Evolutionary conservation across 1,284 basidiomycete species (phyloP).

Genomic region (Heliocybe sulcata): DNA sequence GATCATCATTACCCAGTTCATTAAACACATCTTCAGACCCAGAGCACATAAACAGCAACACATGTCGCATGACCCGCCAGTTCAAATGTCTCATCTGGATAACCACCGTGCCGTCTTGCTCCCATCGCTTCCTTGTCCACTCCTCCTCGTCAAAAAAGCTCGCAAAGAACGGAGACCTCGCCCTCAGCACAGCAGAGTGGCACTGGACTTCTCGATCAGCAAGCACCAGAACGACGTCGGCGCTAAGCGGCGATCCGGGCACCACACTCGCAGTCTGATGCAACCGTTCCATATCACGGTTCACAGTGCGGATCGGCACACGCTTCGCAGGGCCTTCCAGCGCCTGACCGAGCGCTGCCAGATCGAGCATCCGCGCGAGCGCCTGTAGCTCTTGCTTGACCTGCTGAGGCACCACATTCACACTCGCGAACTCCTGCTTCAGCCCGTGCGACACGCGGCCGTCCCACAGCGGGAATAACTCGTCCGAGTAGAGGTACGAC

Average conservation of each 20-base stretch:
- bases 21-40: slow-evolving; percentile 78
- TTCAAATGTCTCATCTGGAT: slow-evolving; percentile 72
- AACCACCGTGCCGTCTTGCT: slow-evolving; percentile 44
- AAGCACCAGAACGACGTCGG: slow-evolving; percentile 76
- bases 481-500: slow-evolving; percentile 86
- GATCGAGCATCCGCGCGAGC: slow-evolving; percentile 46
- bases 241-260: slow-evolving; percentile 23
- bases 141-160: slow-evolving; percentile 81
- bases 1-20: slow-evolving; percentile 39
- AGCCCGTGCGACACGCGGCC: slow-evolving; percentile 54
- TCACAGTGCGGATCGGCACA: slow-evolving; percentile 35
- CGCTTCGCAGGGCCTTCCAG: slow-evolving; percentile 50
- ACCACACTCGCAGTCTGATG: slow-evolving; percentile 23
- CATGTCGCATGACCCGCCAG: slow-evolving; percentile 74
- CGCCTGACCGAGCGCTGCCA: slow-evolving; percentile 45
- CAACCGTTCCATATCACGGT: slow-evolving; percentile 39
- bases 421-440: slow-evolving; percentile 29
- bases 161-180: slow-evolving; percentile 82
- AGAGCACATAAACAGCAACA: slow-evolving; percentile 76
- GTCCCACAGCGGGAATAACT: slow-evolving; percentile 83
- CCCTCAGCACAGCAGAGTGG: slow-evolving; percentile 74
- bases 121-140: slow-evolving; percentile 70
- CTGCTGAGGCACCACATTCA: slow-evolving; percentile 34
- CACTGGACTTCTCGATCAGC: slow-evolving; percentile 62
- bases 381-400: slow-evolving; percentile 58